Base-by-base conservation (phyloP, 495 filamentous ascomycete species). In the Tuber calosporum region DNA sequence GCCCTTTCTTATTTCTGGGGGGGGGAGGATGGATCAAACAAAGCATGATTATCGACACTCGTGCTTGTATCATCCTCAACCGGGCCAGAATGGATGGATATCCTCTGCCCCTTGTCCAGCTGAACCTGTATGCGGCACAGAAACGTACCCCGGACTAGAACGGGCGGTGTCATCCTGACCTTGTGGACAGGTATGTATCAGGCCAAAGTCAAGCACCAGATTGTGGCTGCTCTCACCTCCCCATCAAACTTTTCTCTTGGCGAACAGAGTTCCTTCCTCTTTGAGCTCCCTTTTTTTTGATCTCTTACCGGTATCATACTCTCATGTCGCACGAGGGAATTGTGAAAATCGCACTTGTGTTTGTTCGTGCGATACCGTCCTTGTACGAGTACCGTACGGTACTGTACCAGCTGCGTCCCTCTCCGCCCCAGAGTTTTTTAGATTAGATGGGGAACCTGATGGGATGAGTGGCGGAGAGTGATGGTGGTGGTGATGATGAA, bases 61-160 rank as follows among this genome's bases (percentile, higher is more conserved):
- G n/a, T n/a, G n/a, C n/a, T n/a, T n/a, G n/a, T 26, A 58, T 1
- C 45, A 9, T 19, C 13, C 6, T n/a, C 0, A 53, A n/a, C 20
- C 45, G 7, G 6, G 22, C 45, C 45, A 53, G 13, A 34, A n/a
- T n/a, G n/a, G n/a, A n/a, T n/a, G 11, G 53, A 13, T 9, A 34
- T 34, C 3, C 13, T 34, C 13, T 62, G 53, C 0, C 11, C 53
- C 53, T 26, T 62, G 53, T 62, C 53, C 26, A 62, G 53, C 53
- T 62, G 53, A 62, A 62, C 53, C 11, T 62, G 53, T 62, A 34
- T 30, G 53, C 53, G 53, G 26, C 53, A 62, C 53, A 62, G 26
- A 62, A 62, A 62, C 53, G 34, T 62, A 62, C 53, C 53, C 53
- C 53, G 53, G 53, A 34, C 53, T 62, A 34, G 19, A 62, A 62